These are phyloP conservation scores for Trypanosoma caninum DNA, from an alignment of 208 protist species.

Conservation along the genomic window DNA sequence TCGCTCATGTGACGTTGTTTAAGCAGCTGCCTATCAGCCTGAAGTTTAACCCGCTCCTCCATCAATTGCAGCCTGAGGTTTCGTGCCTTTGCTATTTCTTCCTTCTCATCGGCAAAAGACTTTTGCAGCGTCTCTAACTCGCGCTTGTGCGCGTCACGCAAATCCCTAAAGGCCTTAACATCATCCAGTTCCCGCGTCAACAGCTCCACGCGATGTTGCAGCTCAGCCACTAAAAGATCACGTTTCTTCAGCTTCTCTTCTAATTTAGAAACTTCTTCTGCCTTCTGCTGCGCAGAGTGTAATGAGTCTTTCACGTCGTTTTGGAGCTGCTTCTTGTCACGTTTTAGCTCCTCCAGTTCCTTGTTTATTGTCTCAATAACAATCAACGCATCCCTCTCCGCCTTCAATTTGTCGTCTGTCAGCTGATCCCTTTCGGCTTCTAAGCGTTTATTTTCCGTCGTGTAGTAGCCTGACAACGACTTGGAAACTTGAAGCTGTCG, in stretches of 20 bases:
- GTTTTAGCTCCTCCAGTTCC: conserved; percentile 5
- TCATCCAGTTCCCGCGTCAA: conserved; percentile 52
- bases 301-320: no score
- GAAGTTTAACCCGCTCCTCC: conserved; percentile 69
- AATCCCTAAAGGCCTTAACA: conserved; percentile 49
- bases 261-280: conserved; percentile 1
- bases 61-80: conserved; percentile 54
- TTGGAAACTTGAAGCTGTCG: conserved; percentile 16
- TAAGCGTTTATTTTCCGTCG: background rate
- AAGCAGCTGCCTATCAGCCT: conserved; percentile 51
- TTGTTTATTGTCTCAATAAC: background rate
- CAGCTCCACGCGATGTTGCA: conserved; percentile 51
- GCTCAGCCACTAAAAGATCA: conserved; percentile 34
- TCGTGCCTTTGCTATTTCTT: conserved; percentile 21
- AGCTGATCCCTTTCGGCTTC: no score
- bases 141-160: conserved; percentile 44
- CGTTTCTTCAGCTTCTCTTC: conserved; percentile 15
- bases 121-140: conserved; percentile 42
- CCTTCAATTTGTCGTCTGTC: conserved; percentile 8
- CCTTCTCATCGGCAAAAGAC: conserved; percentile 25
- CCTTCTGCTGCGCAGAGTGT: no score
- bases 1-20: conserved; percentile 37
- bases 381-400: background rate
- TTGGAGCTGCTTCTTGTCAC: no score
- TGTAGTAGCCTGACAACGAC: conserved; percentile 8